Evolutionary conservation across 176 grass and related monocot genomes (phyloP).

Genomic region (Musa beccarii): DNA sequence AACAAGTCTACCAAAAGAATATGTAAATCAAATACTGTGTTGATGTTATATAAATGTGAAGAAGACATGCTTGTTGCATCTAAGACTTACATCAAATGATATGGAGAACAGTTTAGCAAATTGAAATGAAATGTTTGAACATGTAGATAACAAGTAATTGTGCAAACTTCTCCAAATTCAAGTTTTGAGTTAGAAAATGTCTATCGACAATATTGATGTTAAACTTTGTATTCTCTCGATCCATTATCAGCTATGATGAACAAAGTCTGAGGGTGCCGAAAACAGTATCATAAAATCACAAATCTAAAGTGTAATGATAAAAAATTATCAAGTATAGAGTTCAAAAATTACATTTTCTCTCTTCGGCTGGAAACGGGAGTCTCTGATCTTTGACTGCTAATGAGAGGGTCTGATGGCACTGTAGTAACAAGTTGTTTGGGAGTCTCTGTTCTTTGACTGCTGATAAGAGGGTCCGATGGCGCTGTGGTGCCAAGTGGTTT

Average conservation of each 20-base stretch:
- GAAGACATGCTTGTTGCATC: background rate
- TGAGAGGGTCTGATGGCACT: constrained; percentile 27
- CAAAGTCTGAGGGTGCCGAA: background rate
- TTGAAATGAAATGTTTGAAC: background rate
- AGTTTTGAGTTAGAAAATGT: background rate
- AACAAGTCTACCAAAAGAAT: background rate
- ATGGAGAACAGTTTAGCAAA: background rate
- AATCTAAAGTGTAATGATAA: background rate
- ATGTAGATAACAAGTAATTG: background rate
- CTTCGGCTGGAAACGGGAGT: constrained; percentile 26
- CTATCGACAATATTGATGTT: background rate
- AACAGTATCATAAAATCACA: background rate
- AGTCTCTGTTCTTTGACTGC: constrained; percentile 6
- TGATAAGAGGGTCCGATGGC: constrained; percentile 24
- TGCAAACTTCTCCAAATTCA: background rate
- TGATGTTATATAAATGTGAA: background rate
- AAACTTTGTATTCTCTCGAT: background rate
- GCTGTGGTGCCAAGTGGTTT: constrained; percentile 29
- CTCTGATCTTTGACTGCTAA: constrained; percentile 3
- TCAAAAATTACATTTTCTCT: constrained; percentile 44
- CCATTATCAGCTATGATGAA: background rate
- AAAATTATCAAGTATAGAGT: background rate
- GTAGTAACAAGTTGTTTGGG: constrained; percentile 31
- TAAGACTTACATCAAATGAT: background rate
- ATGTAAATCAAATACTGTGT: background rate